phyloP scores from a whole-genome alignment of 805 yeast species.

The Myxozyma vanderwaltii region DNA sequence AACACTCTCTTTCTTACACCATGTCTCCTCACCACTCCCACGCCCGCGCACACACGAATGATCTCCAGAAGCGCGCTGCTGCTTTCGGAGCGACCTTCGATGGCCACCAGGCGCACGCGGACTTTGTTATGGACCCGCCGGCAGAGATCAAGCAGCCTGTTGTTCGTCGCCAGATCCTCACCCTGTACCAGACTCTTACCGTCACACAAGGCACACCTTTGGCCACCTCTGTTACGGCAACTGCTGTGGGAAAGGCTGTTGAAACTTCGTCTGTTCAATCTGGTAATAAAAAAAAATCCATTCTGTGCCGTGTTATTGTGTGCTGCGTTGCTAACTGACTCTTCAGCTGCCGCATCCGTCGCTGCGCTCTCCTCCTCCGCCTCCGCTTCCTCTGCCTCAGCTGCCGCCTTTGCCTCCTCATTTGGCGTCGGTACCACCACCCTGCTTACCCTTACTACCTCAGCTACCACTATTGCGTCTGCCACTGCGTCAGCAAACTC shows the following conservation, averaged over 20 bases:
- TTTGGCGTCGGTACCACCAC: conserved; percentile 9
- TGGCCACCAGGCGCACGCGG: conserved; percentile 6
- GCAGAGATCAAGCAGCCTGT: conserved; percentile 8
- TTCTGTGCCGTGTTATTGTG: too few species aligned
- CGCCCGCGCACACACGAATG: conserved; percentile 3
- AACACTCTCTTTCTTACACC: not conserved
- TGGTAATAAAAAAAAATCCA: not conserved
- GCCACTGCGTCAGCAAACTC: not conserved
- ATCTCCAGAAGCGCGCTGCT: conserved; percentile 4
- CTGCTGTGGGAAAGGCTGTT: conserved; percentile 1
- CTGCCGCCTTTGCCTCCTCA: conserved; percentile 14
- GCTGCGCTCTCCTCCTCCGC: not conserved
- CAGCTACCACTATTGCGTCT: conserved; percentile 53
- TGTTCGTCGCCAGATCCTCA: conserved; percentile 28
- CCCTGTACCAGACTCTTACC: conserved; percentile 25
- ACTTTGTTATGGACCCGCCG: conserved; percentile 2
- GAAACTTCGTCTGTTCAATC: not conserved
- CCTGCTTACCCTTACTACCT: conserved; percentile 46
- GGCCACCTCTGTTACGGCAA: conserved; percentile 9
- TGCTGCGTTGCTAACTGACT: not conserved
- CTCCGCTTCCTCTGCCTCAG: conserved; percentile 9
- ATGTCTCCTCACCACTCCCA: conserved; percentile 16
- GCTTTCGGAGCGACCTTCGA: conserved; percentile 7
- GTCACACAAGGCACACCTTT: conserved; percentile 13
- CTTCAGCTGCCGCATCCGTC: not conserved